Evolutionary conservation across 1,284 basidiomycete species (phyloP).

Genomic region (Tausonia pullulans): DNA sequence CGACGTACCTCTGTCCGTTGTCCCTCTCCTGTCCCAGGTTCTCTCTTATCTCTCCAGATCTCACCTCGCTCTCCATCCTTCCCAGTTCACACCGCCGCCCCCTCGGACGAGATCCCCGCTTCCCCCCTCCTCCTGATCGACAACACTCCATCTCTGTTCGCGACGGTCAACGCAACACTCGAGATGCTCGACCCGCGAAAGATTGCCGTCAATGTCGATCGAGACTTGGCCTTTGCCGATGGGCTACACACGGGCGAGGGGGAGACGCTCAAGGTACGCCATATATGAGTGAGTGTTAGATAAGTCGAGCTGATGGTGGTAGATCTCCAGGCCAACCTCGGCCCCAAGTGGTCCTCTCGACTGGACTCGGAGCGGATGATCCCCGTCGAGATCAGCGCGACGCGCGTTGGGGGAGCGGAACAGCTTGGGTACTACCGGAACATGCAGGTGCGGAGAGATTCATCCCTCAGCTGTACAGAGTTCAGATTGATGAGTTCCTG

Average conservation of each 20-base stretch:
- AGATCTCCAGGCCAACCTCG: no score
- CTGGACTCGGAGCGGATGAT: conserved; percentile 41
- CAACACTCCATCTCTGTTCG: conserved; percentile 40
- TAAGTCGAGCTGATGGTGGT: conserved; percentile 27
- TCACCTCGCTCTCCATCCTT: not conserved
- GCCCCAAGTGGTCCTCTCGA: conserved; percentile 34
- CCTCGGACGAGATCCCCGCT: conserved; percentile 28
- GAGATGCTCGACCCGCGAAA: conserved; percentile 33
- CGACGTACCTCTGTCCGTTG: conserved; percentile 43
- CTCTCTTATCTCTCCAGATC: not conserved
- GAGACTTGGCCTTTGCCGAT: conserved; percentile 42
- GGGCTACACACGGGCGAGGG: conserved; percentile 45
- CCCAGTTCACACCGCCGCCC: conserved; percentile 18
- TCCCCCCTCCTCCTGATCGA: conserved; percentile 42
- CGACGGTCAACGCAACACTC: conserved; percentile 36
- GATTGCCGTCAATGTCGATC: conserved; percentile 43
- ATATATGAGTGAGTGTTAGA: conserved; percentile 22
- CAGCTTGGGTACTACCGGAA: conserved; percentile 40
- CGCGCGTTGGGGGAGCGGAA: conserved; percentile 29
- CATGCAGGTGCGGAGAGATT: conserved; percentile 23
- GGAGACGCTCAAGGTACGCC: conserved; percentile 25
- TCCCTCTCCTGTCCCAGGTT: conserved; percentile 32
- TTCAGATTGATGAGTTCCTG: not conserved
- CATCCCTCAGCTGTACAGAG: not conserved
- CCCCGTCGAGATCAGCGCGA: conserved; percentile 43